Evolutionary conservation across 176 grass and related monocot genomes (phyloP).

Genomic region (Miscanthus lutarioriparius): DNA sequence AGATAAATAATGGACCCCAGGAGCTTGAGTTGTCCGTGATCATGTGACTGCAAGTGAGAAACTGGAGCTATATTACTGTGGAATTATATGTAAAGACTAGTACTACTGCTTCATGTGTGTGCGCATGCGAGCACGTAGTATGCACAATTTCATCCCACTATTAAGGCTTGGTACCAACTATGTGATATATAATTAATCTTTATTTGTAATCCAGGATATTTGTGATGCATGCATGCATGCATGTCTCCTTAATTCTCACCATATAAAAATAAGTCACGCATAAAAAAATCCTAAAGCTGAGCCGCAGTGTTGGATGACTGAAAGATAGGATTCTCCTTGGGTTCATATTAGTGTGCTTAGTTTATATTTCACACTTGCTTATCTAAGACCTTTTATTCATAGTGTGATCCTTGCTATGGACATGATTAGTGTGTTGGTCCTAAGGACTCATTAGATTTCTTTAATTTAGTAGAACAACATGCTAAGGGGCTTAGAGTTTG

Average conservation of each 20-base stretch:
- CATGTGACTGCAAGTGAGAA: background rate
- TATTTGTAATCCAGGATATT: background rate
- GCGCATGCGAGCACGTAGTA: background rate
- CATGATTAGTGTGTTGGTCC: no score
- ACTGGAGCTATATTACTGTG: background rate
- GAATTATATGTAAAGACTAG: constrained; percentile 19
- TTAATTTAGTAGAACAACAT: no score
- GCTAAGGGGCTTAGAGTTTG: no score
- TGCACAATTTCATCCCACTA: constrained; percentile 16
- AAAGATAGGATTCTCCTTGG: background rate
- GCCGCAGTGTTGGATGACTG: background rate
- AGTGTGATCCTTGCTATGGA: no score
- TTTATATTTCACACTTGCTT: no score
- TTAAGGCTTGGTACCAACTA: background rate
- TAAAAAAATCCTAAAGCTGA: background rate
- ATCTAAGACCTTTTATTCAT: no score
- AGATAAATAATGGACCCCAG: constrained; percentile 32
- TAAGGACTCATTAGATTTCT: no score
- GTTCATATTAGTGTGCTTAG: no score
- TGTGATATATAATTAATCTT: constrained; percentile 26
- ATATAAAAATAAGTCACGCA: background rate
- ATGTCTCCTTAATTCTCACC: background rate
- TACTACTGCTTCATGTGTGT: background rate
- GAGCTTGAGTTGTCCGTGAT: constrained; percentile 5
- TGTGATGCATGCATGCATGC: background rate